phyloP scores from a whole-genome alignment of 352 stramenopile species.

The Pythium phragmitis region DNA sequence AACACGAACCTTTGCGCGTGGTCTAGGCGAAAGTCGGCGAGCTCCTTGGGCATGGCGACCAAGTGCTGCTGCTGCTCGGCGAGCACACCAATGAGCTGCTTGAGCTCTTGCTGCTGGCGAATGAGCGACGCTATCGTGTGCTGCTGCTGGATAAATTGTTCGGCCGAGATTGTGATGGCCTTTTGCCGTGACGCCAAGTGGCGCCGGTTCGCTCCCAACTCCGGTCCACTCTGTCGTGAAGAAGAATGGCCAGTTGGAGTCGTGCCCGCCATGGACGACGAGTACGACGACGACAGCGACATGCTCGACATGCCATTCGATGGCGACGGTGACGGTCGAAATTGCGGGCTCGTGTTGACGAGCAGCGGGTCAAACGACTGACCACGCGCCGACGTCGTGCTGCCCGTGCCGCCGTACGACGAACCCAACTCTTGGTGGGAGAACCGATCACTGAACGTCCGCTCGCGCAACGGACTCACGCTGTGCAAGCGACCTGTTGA shows the following conservation, averaged over 20 bases:
- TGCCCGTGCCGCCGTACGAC: constrained; percentile 13
- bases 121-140: constrained; percentile 82
- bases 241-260: neutral
- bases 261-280: constrained; percentile 11
- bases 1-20: constrained; percentile 41
- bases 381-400: constrained; percentile 1
- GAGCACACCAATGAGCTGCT: constrained; percentile 73
- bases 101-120: constrained; percentile 80
- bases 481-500: constrained; percentile 35
- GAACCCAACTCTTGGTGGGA: constrained; percentile 6
- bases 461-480: constrained; percentile 41
- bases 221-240: constrained; percentile 6
- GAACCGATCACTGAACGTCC: constrained; percentile 5
- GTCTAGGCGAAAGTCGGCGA: constrained; percentile 63
- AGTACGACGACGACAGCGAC: constrained; percentile 20
- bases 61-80: constrained; percentile 80
- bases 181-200: constrained; percentile 40
- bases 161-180: constrained; percentile 61
- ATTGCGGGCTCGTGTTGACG: constrained; percentile 9
- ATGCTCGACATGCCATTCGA: neutral
- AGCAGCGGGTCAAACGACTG: constrained; percentile 10
- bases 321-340: constrained; percentile 2
- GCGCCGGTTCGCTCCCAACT: constrained; percentile 22
- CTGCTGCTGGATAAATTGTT: constrained; percentile 79
- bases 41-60: constrained; percentile 63